Evolutionary conservation across 176 grass and related monocot genomes (phyloP).

Genomic region (Echinochloa phyllopogon): DNA sequence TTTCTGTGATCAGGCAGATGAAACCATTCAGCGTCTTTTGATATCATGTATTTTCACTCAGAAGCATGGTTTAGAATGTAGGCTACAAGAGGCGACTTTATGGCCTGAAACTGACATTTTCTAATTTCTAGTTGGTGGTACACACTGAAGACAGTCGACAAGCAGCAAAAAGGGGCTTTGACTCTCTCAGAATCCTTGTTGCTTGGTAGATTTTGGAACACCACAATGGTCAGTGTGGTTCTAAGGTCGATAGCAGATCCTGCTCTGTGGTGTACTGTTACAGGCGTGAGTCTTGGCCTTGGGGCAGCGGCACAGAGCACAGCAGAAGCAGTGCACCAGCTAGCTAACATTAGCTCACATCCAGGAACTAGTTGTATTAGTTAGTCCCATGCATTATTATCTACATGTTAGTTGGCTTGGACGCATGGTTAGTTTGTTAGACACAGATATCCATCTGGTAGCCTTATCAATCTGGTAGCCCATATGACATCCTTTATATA

Average conservation of each 20-base stretch:
- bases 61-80: background rate
- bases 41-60: background rate
- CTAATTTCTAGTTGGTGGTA: background rate
- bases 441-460: background rate
- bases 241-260: background rate
- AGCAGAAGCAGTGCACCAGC: background rate
- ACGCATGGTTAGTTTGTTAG: background rate
- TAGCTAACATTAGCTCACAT: background rate
- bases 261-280: background rate
- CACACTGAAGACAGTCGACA: background rate
- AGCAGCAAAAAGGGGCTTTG: background rate
- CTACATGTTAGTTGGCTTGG: background rate
- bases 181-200: background rate
- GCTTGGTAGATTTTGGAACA: background rate
- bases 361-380: conserved; percentile 8
- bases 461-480: conserved; percentile 3
- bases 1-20: background rate
- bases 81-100: background rate
- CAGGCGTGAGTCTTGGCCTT: background rate
- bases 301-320: background rate
- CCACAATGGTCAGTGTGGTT: background rate
- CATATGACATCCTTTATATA: background rate
- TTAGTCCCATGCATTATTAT: background rate
- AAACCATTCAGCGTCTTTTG: background rate
- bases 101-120: background rate